A percentile compares a stretch with the other conserved stretches of the same genome.
Evolutionary conservation across 148 eudicot genomes (phyloP).

Genomic region (Dysphania ambrosioides): DNA sequence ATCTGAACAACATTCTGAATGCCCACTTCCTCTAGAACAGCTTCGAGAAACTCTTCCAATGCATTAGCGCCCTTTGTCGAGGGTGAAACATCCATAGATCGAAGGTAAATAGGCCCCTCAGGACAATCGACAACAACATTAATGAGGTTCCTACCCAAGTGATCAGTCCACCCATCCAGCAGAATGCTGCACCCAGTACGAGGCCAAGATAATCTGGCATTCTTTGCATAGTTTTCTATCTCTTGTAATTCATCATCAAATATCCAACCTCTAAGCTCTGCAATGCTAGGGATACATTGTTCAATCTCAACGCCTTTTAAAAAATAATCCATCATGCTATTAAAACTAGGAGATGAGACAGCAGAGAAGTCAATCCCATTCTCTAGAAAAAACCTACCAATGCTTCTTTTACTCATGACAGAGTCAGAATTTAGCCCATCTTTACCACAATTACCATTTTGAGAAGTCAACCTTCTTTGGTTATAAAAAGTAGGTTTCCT

Average conservation of each 20-base stretch:
- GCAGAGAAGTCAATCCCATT: slow-evolving; percentile 42
- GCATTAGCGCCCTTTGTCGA: slow-evolving; percentile 37
- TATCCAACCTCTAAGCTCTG: slow-evolving; percentile 54
- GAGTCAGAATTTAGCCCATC: slow-evolving; percentile 25
- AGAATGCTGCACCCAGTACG: slow-evolving; percentile 66
- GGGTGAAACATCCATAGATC: slow-evolving; percentile 53
- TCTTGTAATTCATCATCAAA: slow-evolving; percentile 50
- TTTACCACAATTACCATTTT: slow-evolving; percentile 9
- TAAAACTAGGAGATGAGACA: slow-evolving; percentile 42
- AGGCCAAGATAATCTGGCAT: slow-evolving; percentile 48
- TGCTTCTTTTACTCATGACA: slow-evolving; percentile 26
- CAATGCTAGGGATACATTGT: slow-evolving; percentile 37
- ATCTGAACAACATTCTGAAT: slow-evolving; percentile 59
- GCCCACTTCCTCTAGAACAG: slow-evolving; percentile 58
- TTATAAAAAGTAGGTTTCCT: slow-evolving; percentile 1
- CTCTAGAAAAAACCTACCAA: slow-evolving; percentile 62
- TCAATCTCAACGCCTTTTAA: slow-evolving; percentile 15
- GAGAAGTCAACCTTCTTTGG: slow-evolving; percentile 12
- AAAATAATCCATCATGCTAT: slow-evolving; percentile 35
- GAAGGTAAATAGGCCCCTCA: slow-evolving; percentile 57
- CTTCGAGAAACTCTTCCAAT: slow-evolving; percentile 38
- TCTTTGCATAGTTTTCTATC: slow-evolving; percentile 37
- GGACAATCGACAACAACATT: slow-evolving; percentile 59
- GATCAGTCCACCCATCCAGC: slow-evolving; percentile 74
- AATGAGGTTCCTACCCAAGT: slow-evolving; percentile 40